Base-by-base conservation (phyloP, 1,284 basidiomycete genomes). In the Microbotryum intermedium region DNA sequence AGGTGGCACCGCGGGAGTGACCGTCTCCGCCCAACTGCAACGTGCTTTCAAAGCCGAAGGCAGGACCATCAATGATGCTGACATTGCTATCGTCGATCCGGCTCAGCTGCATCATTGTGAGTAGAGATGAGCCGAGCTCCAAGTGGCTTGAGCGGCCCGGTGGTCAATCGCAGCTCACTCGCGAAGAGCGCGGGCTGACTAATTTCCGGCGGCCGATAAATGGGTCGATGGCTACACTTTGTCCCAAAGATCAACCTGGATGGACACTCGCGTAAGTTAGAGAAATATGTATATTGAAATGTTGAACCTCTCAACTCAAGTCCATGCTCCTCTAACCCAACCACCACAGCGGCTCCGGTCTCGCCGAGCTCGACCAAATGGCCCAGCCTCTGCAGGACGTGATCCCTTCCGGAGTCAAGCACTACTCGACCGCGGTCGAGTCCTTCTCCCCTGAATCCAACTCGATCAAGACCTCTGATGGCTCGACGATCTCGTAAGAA, bases 1-100 rank as follows among this genome's bases (percentile, higher is more conserved):
- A 26, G 74, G 70, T 20, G 75, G 75, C 9, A 70, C 75, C 1
- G 75, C 72, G 7, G 75, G 75, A 34, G 69, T 72, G 50, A 68
- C 73, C 25, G 73, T 74, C 23, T 69, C 73, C 4, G 71, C 74
- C 10, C 74, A 76, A 64, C 69, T 97, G 50, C 87, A 86, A 74
- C 80, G 84, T 69, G 80, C 84, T 26, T 90, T 94, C 76, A 81
- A 81, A 68, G 77, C 79, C 18, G 82, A 84, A 47, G 85, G 84
- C 21, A 84, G 85, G 68, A 74, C 82, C 25, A 74, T 93, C 54
- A 83, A 79, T 52, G 74, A 79, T 45, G 87, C 83, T 50, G 90
- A 94, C 73, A 83, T 95, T 58, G 88, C 84, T 18, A 85, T 95
- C 59, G 76, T 94, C 51, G 92, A 95, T 54, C 80, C 80, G 42